Evolutionary conservation across 129 eudicot genomes (phyloP), one percentile per base, ranked within the genome.

Genomic region (Kitagawia praeruptora): DNA sequence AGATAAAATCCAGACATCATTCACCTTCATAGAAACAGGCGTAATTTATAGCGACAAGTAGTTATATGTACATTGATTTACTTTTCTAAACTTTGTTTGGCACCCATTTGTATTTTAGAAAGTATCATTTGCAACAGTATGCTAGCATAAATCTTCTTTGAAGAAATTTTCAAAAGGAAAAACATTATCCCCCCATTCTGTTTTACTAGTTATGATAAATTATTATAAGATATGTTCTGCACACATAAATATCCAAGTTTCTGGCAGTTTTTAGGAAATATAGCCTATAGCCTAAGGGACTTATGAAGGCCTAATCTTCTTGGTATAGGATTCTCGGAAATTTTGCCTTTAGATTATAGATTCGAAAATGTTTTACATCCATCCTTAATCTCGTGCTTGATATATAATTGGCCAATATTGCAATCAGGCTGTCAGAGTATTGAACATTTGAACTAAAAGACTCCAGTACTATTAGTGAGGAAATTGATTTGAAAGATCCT

Each of bases 1-100:
- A 83, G 25, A 86, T 78, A 79, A 80, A 38, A 61, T 42, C 0
- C 27, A 73, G 25, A 69, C 77, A 78, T 87, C 75, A 84, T 69
- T 70, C 37, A 28, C 75, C 51, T 27, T 34, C 49, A n/a, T 27
- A 27, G 70, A 27, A 61, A n/a, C 69, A 61, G 28, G 37, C 2
- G 5, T 58, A 58, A 31, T 58, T 58, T 23, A 6, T 25, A 16
- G 56, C 5, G 18, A 49, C 56, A 49, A 49, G 28, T 23, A 7
- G 27, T 58, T 23, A 58, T 23, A n/a, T 23, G 10, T 58, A 2
- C 37, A 2, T 61, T n/a, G 13, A 61, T n/a, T 61, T 61, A 61
- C 69, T n/a, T 61, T 7, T 18, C n/a, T 51, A 5, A 18, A 18
- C n/a, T 51, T 51, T 51, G n/a, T 18, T 19, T 51, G n/a, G 21